Conservation (phyloP, 768 basidiomycete genomes). For the Termitomyces sp. region DNA sequence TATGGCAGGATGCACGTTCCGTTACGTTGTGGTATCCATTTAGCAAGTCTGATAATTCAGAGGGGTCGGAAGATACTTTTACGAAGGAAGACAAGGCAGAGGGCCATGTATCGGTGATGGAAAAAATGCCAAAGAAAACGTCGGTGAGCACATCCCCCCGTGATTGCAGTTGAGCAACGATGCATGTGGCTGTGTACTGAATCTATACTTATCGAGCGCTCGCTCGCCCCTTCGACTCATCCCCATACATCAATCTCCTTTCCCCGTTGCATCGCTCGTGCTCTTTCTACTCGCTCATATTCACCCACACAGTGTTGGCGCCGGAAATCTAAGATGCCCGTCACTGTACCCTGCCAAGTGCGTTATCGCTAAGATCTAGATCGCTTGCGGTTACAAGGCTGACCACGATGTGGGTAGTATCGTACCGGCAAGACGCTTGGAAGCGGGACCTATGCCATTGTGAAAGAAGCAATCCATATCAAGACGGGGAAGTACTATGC, state of each 20-base stretch:
- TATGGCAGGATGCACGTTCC: constrained; percentile 9
- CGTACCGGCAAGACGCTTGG: constrained; percentile 86
- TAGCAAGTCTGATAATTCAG: not conserved
- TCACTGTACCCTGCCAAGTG: constrained; percentile 49
- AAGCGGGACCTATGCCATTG: constrained; percentile 93
- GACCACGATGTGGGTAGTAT: constrained; percentile 45
- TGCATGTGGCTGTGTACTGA: constrained; percentile 17
- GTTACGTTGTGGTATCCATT: not conserved
- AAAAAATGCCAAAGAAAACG: not conserved
- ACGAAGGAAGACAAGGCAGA: not conserved
- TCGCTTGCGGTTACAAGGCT: constrained; percentile 5
- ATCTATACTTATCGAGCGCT: constrained; percentile 15
- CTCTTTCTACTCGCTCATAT: not conserved
- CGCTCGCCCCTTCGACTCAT: not conserved
- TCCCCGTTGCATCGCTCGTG: not conserved
- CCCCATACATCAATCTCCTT: not conserved
- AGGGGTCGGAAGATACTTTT: not conserved
- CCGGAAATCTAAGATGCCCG: constrained; percentile 23
- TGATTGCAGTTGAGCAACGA: constrained; percentile 6
- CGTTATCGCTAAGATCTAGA: constrained; percentile 14
- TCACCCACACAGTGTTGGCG: constrained; percentile 8
- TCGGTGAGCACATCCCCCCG: constrained; percentile 9
- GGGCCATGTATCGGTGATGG: not conserved
- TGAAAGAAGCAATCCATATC: constrained; percentile 94
- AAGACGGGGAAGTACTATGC: constrained; percentile 92